Conservation (phyloP, 805 yeast species). For the Kodamaea neixiangensis region DNA sequence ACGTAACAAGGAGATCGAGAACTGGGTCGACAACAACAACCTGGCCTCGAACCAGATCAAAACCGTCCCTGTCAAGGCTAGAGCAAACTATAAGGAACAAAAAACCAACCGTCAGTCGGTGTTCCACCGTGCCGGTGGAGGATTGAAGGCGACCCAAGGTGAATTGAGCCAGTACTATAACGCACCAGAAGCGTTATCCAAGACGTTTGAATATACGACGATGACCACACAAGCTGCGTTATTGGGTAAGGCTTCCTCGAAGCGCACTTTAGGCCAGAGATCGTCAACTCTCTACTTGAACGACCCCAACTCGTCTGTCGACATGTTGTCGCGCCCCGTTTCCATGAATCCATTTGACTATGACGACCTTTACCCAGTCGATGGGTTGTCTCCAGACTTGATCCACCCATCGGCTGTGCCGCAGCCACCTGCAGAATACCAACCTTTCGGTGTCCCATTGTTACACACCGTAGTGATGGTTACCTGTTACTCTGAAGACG, state of each 20-base stretch:
- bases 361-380: constrained; percentile 37
- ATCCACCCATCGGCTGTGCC: constrained; percentile 80
- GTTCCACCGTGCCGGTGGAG: constrained; percentile 34
- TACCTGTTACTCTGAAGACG: constrained; percentile 95
- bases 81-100: constrained; percentile 49
- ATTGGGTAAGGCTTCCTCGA: constrained; percentile 18
- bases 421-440: constrained; percentile 87
- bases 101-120: constrained; percentile 43
- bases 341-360: constrained; percentile 33
- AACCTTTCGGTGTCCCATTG: constrained; percentile 84
- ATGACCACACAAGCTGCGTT: constrained; percentile 65
- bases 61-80: constrained; percentile 50
- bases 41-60: constrained; percentile 50
- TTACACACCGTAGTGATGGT: constrained; percentile 50
- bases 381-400: constrained; percentile 56
- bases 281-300: constrained; percentile 32
- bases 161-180: constrained; percentile 39
- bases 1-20: constrained; percentile 70
- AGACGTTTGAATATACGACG: constrained; percentile 53
- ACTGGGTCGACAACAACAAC: constrained; percentile 67
- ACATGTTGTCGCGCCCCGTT: constrained; percentile 31
- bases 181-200: constrained; percentile 34
- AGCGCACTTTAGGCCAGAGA: constrained; percentile 15
- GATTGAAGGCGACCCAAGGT: constrained; percentile 40
- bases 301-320: constrained; percentile 36